A percentile compares a stretch with the other conserved stretches of the same genome.
These are phyloP conservation scores for Sporothrix humicola DNA, from an alignment of 2,329 filamentous ascomycete species.

Conservation along the genomic window DNA sequence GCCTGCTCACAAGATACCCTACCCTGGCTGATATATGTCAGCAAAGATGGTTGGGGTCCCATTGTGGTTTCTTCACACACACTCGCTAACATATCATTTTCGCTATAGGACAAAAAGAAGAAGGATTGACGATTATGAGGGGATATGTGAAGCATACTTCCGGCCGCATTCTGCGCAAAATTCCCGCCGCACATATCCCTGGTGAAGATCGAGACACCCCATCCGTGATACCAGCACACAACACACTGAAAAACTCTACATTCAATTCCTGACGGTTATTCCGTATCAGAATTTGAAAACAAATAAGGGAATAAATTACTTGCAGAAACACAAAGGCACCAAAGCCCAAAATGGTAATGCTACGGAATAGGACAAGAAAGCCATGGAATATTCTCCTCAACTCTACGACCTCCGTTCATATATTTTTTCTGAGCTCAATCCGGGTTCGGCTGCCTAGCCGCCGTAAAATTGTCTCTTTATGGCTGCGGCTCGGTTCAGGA, in stretches of 20 bases:
- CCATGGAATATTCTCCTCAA: not conserved
- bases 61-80: too few species aligned
- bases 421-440: not conserved
- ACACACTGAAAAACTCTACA: too few species aligned
- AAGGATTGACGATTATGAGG: too few species aligned
- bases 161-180: not conserved
- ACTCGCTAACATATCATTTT: not conserved
- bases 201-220: too few species aligned
- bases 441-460: not conserved
- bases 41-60: too few species aligned
- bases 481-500: constrained; percentile 2
- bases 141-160: too few species aligned
- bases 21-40: too few species aligned
- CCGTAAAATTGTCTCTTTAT: not conserved
- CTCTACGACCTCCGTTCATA: not conserved
- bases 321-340: too few species aligned
- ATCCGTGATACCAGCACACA: too few species aligned
- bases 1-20: not conserved
- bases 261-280: not conserved
- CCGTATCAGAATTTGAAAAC: not conserved
- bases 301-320: not conserved
- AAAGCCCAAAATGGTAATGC: not conserved
- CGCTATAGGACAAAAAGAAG: too few species aligned
- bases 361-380: not conserved
- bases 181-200: too few species aligned